Evolutionary conservation across 2,329 filamentous ascomycete genomes (phyloP), one percentile per base, ranked within the genome.

Genomic region (Fusarium dlaminii): DNA sequence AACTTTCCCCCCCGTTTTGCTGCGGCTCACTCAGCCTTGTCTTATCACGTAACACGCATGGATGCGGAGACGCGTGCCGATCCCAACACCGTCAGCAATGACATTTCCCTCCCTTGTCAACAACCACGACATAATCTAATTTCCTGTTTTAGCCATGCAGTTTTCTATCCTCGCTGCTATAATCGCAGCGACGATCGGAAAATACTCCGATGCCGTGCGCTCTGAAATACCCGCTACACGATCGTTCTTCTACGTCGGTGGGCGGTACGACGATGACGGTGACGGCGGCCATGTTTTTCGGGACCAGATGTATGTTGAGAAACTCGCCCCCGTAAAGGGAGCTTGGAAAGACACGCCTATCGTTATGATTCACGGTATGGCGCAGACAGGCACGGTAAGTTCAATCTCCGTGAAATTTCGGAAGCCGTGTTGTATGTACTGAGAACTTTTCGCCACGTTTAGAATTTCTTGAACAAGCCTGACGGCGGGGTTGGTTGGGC

Each of bases 231-330:
- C 75, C 8, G 61, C 75, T 54, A 46, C 69, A 24, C 73, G 75
- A 9, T 66, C 73, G 5, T 77, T 58, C 30, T 77, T 77, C 36
- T 76, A 76, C 40, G 48, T 63, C 3, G 74, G 75, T 2, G 75
- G 75, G 1, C 52, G 32, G 8, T 77, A 77, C n/a, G 75, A 73
- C 15, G 56, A 75, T 32, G 72, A 77, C 43, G 75, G 64, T 11
- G 39, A 72, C 2, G 73, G 69, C 1, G 72, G 74, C 2, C 75
- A 75, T 57, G 48, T 77, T 24, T 75, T 77, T 46, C 68, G 61
- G 11, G 75, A 75, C 32, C 75, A 77, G 36, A 77, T 77, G 75
- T 77, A 77, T 24, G 72, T 77, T 24, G 75, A 77, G 61, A 76
- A 76, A 48, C 60, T 77, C 14, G 48, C 59, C 5, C 74, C 75